Base-by-base conservation (phyloP, 805 yeast species). In the Candida suzukii region DNA sequence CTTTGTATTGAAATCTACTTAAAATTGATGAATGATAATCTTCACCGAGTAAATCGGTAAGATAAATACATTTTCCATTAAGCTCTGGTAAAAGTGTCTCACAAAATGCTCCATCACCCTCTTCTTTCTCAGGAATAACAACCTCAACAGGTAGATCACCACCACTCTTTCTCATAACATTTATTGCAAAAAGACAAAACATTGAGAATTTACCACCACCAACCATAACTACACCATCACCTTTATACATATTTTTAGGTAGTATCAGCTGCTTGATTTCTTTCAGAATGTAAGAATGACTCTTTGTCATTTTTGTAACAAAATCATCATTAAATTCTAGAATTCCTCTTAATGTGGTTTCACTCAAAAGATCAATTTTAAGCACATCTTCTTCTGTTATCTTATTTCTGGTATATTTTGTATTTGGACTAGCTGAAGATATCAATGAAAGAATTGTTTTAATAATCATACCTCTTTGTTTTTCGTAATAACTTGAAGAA, bases 201-300 rank as follows among this genome's bases (percentile, higher is more conserved):
- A 80, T 68, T n/a, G 68, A 56, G 47, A 58, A 68, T 41, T 68
- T 69, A 10, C 81, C 83, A 28, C 83, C 83, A 8, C 81, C 83
- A 34, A 77, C 80, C 52, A 68, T 75, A 3, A 76, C 83, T 11
- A 76, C 70, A 16, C 83, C 83, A 47, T 70, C 62, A 1, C 78
- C 73, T 3, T 57, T 53, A 52, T 72, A 75, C 8, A 74, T 47
- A 4, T 63, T 58, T 44, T 66, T 28, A 4, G 57, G 53, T 24
- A 49, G 45, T 16, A 40, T 31, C n/a, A 50, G 25, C 18, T 42
- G 52, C 3, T 77, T 77, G 55, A 79, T 24, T 12, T 19, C 57
- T 2, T 55, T 53, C 24, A 73, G 58, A 10, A 73, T 70, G 36
- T 56, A 53, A 5, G 54, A 40, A 53, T 79, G 85, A 16, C 76